Evolutionary conservation across 805 yeast genomes (phyloP), one percentile per base, ranked within the genome.

Genomic region (Komagataella pseudopastoris): DNA sequence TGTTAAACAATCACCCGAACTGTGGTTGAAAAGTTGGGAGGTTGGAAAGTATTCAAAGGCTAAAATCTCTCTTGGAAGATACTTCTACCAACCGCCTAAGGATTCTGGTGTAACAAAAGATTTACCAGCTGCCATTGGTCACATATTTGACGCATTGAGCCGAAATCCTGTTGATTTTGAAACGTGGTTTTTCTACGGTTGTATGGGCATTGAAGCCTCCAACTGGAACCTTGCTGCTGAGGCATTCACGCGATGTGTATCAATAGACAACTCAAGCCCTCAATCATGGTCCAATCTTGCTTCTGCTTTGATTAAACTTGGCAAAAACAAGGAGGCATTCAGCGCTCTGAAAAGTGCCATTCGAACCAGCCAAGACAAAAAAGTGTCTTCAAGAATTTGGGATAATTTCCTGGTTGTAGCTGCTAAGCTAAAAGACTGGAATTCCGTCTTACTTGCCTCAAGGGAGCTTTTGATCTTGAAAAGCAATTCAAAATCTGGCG

Each of bases 211-310:
- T 49, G 96, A 88, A 61, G 65, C 79, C 12, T 74, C 69, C 6
- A 80, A 83, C 57, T 86, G 76, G 68, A 85, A 81, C 22, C 66
- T 85, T 47, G 96, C 97, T 0, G 82, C 95, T 0, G 95, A 87
- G 61, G 96, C 96, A 0, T 90, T 93, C 63, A 83, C 96, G 0
- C 74, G 97, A 59, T 88, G 96, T 68, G 90, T 89, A 36, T 72
- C 95, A 0, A 63, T 90, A 44, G 96, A 89, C 63, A 95, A 86
- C 22, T 75, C 82, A 0, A 88, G 81, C 59, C 72, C 90, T 1
- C 80, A 80, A 61, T 80, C 96, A 2, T 93, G 99, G 99, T 82
- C 95, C 8, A 93, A 93, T 61, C 72, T 93, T 58, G 88, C 96
- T 4, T 81, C 93, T 8, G 82, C 96, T 0, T 73, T 87, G 51